phyloP scores from a whole-genome alignment of 192 early-diverging fungal species.

The Linnemannia schmuckeri region DNA sequence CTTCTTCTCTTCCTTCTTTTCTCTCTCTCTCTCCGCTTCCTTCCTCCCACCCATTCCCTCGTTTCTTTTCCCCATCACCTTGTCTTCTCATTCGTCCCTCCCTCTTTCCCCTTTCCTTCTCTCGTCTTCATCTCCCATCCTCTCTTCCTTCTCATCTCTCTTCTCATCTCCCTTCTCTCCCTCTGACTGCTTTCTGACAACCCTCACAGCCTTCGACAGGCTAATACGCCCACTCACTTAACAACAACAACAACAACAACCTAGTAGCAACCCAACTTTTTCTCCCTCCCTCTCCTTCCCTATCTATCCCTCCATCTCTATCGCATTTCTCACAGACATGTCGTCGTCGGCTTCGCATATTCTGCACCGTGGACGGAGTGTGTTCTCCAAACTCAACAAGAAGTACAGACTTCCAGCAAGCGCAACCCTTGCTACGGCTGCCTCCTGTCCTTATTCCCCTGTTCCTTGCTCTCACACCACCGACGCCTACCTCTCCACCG shows the following conservation, averaged over 20 bases:
- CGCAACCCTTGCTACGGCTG: constrained; percentile 11
- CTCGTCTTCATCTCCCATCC: not conserved
- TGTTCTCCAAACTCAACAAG: constrained; percentile 57
- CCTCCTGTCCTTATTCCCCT: constrained; percentile 35
- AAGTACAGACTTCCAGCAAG: constrained; percentile 33
- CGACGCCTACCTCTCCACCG: constrained; percentile 23
- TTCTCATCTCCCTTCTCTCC: not conserved
- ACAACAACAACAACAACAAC: constrained; percentile 24
- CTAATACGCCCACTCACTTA: constrained; percentile 18
- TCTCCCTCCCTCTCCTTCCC: not conserved
- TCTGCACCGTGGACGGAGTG: constrained; percentile 45
- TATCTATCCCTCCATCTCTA: constrained; percentile 17
- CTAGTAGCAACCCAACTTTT: not conserved
- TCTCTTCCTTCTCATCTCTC: not conserved
- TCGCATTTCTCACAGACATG: not conserved
- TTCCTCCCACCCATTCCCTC: not conserved
- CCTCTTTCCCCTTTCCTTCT: not conserved
- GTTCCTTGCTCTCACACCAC: constrained; percentile 19
- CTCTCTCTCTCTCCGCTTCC: not conserved
- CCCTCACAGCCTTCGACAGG: not conserved
- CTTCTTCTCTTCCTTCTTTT: not conserved
- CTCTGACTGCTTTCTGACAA: not conserved
- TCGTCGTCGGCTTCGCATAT: constrained; percentile 53
- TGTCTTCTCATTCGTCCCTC: not conserved
- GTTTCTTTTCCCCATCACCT: too few relatives aligned